A percentile compares a stretch with the other conserved stretches of the same genome.
Conservation (phyloP, 331 rosid species). For the Saraca asoca region DNA sequence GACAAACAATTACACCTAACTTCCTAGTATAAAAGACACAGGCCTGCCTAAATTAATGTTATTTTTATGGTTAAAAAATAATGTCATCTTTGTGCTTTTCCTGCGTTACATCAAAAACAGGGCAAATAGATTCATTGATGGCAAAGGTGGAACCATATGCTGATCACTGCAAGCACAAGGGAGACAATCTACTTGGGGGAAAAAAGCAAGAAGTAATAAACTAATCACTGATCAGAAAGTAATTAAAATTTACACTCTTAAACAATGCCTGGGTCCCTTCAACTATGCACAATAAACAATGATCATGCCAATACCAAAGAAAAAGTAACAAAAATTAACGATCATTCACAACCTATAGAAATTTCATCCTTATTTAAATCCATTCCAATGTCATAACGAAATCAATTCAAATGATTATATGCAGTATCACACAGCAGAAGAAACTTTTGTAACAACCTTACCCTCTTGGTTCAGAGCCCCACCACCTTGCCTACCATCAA, state of each 20-base stretch:
- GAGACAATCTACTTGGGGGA: background rate
- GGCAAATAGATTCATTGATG: background rate
- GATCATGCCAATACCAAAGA: background rate
- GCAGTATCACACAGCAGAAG: constrained; percentile 32
- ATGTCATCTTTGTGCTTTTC: background rate
- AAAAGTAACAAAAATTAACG: background rate
- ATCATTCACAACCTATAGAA: background rate
- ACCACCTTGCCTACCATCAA: constrained; percentile 45
- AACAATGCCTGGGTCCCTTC: background rate
- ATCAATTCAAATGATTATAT: background rate
- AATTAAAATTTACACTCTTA: background rate
- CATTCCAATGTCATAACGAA: background rate
- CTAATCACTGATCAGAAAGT: background rate
- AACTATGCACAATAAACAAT: background rate
- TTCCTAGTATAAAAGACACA: no score
- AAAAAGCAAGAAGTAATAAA: no score
- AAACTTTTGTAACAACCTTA: constrained; percentile 42
- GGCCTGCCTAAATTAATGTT: no score
- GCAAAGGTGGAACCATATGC: background rate
- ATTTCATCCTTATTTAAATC: background rate
- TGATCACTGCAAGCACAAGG: background rate
- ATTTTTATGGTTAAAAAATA: no score
- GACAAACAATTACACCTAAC: no score
- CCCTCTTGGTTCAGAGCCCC: constrained; percentile 48
- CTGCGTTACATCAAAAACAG: background rate